Percentiles rank a stretch among this genome's conserved stretches.
Evolutionary conservation across 805 yeast species (phyloP).

Genomic region (Candida rishiriensis): DNA sequence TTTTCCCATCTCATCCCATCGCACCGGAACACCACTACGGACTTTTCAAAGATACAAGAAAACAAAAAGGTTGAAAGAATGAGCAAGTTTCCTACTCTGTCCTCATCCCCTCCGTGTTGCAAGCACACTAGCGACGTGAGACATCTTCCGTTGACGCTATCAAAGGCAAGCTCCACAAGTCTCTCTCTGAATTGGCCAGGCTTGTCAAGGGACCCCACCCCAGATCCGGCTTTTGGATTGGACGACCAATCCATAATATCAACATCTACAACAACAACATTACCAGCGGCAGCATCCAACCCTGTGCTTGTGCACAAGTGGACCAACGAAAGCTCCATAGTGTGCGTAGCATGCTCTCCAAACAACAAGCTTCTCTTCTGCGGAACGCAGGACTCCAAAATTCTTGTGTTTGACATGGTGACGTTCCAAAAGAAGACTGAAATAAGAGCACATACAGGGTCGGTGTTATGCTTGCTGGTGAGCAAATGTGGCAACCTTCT

Average conservation of each 20-base stretch:
- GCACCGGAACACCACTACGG: too few species aligned
- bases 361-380: conserved; percentile 60
- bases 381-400: conserved; percentile 85
- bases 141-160: conserved; percentile 13
- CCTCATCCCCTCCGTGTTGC: conserved; percentile 6
- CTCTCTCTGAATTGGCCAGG: conserved; percentile 3
- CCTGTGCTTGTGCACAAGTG: conserved; percentile 53
- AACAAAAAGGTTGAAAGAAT: background rate
- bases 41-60: too few species aligned
- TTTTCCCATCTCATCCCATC: too few species aligned
- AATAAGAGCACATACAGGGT: conserved; percentile 61
- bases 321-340: conserved; percentile 67
- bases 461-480: conserved; percentile 67
- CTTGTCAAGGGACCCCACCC: conserved; percentile 9
- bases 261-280: background rate
- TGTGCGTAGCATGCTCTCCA: conserved; percentile 66
- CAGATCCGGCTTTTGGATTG: conserved; percentile 1
- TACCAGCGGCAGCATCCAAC: background rate
- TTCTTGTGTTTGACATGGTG: conserved; percentile 62
- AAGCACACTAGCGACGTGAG: conserved; percentile 3
- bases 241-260: background rate
- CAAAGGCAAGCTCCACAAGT: conserved; percentile 3
- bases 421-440: conserved; percentile 54
- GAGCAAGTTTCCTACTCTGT: conserved; percentile 4
- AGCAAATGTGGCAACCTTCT: conserved; percentile 52